Base-by-base conservation (phyloP, 2,329 filamentous ascomycete species). In the Microsporum ferrugineum region DNA sequence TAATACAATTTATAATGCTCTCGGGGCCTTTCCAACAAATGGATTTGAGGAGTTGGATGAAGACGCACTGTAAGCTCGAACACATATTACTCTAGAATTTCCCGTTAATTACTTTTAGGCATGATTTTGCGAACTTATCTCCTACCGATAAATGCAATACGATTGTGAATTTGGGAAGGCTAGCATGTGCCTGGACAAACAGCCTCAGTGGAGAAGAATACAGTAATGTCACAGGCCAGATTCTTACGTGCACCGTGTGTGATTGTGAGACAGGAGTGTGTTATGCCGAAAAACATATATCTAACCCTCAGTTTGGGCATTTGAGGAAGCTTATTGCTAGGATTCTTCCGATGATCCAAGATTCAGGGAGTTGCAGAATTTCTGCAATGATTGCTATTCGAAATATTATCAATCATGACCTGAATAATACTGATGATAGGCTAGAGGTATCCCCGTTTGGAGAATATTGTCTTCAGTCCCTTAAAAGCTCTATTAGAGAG, bases 401-500 rank as follows among this genome's bases (percentile, higher is more conserved):
- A 66, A 83, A 85, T 53, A 76, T 94, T 45, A 79, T 88, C 31
- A 79, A 82, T 56, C 90, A 95, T 71, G 84, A 84, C 2, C 76
- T 78, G 14, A 79, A 84, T 59, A 64, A 76, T 0, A 77, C 79
- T 2, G 77, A 88, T 59, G 75, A 92, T 34, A 83, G 88, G 65
- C 76, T 96, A 1, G 82, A 86, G 62, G 78, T 76, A 0, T 91
- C 89, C 6, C 71, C 76, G 0, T 76, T 89, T 45, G 91, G 89
- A 0, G 86, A 91, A 68, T 92, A 89, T 83, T 91, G 90, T 69
- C 76, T 96, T 3, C 84, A 87, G 66, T 89, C 88, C 0, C 77
- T 97, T 43, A 86, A 87, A 65, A 95, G 91, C 72, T 95, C 91
- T 1, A 73, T 90, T 23, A 83, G 92, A 69, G 94, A 97, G 71